Evolutionary conservation across 768 basidiomycete genomes (phyloP), one percentile per base, ranked within the genome.

Genomic region (Tulasnella sp.): DNA sequence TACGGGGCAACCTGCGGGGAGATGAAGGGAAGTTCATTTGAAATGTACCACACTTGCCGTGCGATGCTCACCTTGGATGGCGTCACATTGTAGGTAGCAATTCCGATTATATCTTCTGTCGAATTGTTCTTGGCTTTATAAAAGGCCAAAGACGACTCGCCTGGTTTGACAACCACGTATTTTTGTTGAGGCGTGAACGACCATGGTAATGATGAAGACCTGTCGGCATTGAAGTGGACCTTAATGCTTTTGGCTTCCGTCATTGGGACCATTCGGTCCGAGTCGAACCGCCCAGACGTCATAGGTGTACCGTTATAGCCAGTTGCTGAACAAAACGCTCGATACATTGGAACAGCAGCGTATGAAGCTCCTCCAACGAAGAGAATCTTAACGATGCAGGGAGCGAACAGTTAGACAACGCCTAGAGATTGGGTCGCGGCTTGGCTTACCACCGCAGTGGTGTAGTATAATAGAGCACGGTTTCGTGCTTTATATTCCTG

Each of bases 71-170:
- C 97, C 86, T 97, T 90, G 85, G 96, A 95, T n/a, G 98, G 98
- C 0, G 97, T 97, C 82, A 98, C 97, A 86, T 99, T 99, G 85
- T 99, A 99, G 7, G 98, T 99, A 46, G 97, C 97, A 85, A 99
- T 99, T 1, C 98, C 98, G 84, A 99, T 97, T 77, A 99, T 91
- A 85, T 99, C 98, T 82, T 93, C 88, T 74, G 91, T 87, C 14
- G 94, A 93, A 74, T 88, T 90, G 84, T 99, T 99, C 87, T 90
- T 95, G 9, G 97, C 97, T 74, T 90, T 95, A 86, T 99, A 99
- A 85, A 99, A 99, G 14, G 98, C 98, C 81, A 99, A 87, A 81
- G 94, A 95, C 3, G 96, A 96, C 88, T 99, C 98, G 16, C 98
- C 98, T 0, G 96, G 98, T 48, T 98, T 88, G 6, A 99, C 97